Evolutionary conservation across 495 filamentous ascomycete genomes (phyloP), one percentile per base, ranked within the genome.

Genomic region (Saxophila tyrrhenica): DNA sequence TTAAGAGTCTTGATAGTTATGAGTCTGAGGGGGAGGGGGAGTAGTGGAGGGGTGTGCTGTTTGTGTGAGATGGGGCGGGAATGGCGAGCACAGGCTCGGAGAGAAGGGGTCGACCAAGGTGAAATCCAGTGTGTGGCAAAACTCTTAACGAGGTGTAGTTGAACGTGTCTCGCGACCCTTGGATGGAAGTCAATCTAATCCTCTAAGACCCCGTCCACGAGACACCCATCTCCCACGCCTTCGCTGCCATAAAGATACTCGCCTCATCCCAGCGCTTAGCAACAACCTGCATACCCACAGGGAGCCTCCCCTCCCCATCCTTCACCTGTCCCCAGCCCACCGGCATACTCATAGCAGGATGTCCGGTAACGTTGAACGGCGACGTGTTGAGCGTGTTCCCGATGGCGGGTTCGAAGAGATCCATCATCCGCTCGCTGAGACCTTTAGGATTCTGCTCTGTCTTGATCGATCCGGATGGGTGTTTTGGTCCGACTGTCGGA

Each of bases 271-370:
- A 78, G 43, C 73, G 67, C 11, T 72, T 71, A n/a, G 77, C 77
- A 25, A 79, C 72, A 52, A 81, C 73, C 63, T 81, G 79, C 73
- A 82, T 72, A 3, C 78, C 76, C 10, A 77, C 73, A 1, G 78
- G 79, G 47, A 81, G 57, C 57, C 68, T 69, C 1, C 60, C 59
- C 0, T 63, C 52, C 47, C 76, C 69, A 9, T 75, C 74, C 39
- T 62, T 63, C 0, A 72, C 68, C 0, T 72, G 64, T 1, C 70
- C 70, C 58, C 75, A 73, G 0, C 78, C 78, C 35, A 78, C 65
- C 0, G 79, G 80, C 22, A 83, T 66, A 2, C 72, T 73, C 52
- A 84, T 59, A 0, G 77, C 78, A 0, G 80, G 79, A 62, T 82
- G 79, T 0, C 79, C 79, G 0, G 77, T 76, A n/a, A 71, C 67